A percentile compares a stretch with the other conserved stretches of the same genome.
phyloP scores from a whole-genome alignment of 768 basidiomycete species.

The Suillus variegatus region DNA sequence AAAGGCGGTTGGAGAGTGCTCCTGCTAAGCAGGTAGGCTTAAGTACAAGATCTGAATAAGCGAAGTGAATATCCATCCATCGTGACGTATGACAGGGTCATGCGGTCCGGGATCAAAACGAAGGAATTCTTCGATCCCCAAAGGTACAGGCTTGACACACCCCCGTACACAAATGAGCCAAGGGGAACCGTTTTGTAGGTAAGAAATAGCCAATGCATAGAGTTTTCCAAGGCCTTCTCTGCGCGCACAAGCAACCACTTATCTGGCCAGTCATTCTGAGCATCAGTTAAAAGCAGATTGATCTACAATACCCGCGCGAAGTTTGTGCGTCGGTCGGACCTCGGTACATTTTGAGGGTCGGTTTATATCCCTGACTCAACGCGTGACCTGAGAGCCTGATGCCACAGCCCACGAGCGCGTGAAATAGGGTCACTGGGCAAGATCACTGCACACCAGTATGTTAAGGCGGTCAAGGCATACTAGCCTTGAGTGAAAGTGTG shows the following conservation, averaged over 20 bases:
- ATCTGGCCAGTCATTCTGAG: neutral
- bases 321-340: neutral
- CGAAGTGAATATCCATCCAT: slow-evolving; percentile 10
- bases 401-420: neutral
- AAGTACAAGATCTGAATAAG: slow-evolving; percentile 12
- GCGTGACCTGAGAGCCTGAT: neutral
- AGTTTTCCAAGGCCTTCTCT: neutral
- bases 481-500: neutral
- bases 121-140: neutral
- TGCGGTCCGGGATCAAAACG: slow-evolving; percentile 12
- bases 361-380: neutral
- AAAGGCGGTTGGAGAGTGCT: neutral
- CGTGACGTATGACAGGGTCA: slow-evolving; percentile 16
- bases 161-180: too few species aligned
- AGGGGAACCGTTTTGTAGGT: neutral
- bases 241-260: neutral
- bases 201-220: neutral
- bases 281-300: neutral
- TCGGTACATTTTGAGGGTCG: neutral
- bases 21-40: slow-evolving; percentile 2
- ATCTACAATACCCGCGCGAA: neutral
- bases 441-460: too few species aligned
- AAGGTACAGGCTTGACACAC: neutral
- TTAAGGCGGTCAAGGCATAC: neutral
- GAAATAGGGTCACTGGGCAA: neutral